Conservation (phyloP, 1,284 basidiomycete genomes). For the Chalciporus sp. region DNA sequence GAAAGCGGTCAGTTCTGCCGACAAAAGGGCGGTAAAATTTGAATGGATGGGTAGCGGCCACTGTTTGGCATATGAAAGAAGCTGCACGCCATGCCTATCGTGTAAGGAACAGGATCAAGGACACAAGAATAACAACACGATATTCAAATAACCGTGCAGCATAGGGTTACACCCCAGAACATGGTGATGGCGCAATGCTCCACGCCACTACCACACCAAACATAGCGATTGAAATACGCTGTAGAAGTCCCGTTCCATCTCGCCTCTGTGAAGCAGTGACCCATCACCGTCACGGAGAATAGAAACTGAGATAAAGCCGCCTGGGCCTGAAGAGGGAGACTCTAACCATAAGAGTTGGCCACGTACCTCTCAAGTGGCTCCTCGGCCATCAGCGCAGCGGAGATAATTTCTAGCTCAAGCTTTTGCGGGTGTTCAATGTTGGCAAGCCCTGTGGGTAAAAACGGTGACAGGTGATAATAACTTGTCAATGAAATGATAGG, state of each 20-base stretch:
- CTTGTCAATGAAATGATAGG: constrained; percentile 19
- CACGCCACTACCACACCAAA: neutral
- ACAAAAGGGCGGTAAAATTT: neutral
- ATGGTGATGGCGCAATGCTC: neutral
- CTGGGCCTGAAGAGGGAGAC: neutral
- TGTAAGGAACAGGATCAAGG: neutral
- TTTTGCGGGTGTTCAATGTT: constrained; percentile 18
- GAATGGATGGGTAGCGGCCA: neutral
- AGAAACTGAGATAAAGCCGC: too few relatives aligned
- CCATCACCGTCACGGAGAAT: neutral
- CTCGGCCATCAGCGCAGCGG: constrained; percentile 15
- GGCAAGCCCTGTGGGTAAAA: constrained; percentile 1
- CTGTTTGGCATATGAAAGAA: neutral
- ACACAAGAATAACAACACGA: neutral
- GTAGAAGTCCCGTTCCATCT: neutral
- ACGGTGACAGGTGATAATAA: constrained; percentile 9
- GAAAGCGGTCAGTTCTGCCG: constrained; percentile 4
- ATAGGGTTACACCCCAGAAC: neutral
- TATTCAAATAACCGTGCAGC: neutral
- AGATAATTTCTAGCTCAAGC: constrained; percentile 18
- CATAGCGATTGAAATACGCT: constrained; percentile 1
- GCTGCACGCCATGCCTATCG: neutral
- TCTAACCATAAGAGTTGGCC: constrained; percentile 9
- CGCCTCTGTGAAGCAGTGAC: neutral
- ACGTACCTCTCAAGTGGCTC: constrained; percentile 1